These are phyloP conservation scores for Anisodus acutangulus DNA, from an alignment of 257 asterid genomes.

Conservation along the genomic window DNA sequence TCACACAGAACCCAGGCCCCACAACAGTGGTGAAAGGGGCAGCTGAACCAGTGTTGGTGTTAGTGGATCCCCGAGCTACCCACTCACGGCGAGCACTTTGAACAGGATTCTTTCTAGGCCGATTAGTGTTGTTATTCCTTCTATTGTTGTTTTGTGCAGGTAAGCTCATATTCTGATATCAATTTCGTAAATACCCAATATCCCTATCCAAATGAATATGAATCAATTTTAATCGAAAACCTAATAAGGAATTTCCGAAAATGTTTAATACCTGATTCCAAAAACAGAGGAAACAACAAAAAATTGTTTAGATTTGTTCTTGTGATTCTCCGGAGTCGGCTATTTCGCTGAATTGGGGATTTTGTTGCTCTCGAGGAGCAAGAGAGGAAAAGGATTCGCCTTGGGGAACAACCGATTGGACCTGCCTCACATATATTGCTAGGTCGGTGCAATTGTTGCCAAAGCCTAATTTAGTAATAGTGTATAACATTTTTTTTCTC, in stretches of 20 bases:
- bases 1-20: conserved; percentile 29
- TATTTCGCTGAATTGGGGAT: not conserved
- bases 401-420: conserved; percentile 37
- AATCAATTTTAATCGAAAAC: too few relatives aligned
- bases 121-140: conserved; percentile 54
- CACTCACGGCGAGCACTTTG: conserved; percentile 65
- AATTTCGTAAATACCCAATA: conserved; percentile 36
- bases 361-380: not conserved
- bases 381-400: not conserved
- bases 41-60: conserved; percentile 34
- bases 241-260: not conserved
- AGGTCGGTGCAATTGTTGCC: not conserved
- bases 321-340: too few relatives aligned
- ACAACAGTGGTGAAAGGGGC: conserved; percentile 29
- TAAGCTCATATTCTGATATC: conserved; percentile 77
- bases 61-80: conserved; percentile 67
- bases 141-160: conserved; percentile 48
- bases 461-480: not conserved
- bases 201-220: not conserved
- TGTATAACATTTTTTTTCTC: too few relatives aligned
- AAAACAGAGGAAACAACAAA: not conserved
- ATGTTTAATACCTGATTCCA: conserved; percentile 22
- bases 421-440: not conserved
- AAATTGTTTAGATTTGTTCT: not conserved
- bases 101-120: conserved; percentile 55